A percentile compares a stretch with the other conserved stretches of the same genome.
These are phyloP conservation scores for Schwanniomyces vanrijiae DNA, from an alignment of 805 yeast species.

Conservation along the genomic window DNA sequence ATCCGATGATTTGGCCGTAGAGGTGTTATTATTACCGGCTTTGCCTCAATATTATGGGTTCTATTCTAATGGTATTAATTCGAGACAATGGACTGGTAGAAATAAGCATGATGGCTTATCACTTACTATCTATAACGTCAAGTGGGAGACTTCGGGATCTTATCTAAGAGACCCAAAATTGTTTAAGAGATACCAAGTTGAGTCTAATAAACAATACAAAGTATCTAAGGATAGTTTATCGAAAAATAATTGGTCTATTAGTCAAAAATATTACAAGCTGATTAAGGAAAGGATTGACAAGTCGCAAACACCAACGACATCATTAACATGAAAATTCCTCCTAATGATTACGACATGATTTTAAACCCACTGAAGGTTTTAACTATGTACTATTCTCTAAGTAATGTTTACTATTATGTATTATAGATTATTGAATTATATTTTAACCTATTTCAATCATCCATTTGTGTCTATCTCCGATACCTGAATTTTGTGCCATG, in stretches of 20 bases:
- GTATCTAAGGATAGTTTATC: slow-evolving; percentile 17
- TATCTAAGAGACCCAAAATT: slow-evolving; percentile 28
- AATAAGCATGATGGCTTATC: slow-evolving; percentile 78
- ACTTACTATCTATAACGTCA: slow-evolving; percentile 56
- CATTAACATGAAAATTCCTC: background rate
- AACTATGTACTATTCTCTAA: background rate
- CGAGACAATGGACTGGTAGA: slow-evolving; percentile 65
- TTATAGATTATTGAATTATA: background rate
- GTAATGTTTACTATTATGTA: background rate
- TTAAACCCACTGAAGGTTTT: background rate
- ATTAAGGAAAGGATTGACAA: slow-evolving; percentile 23
- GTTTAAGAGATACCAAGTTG: slow-evolving; percentile 28
- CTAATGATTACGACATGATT: background rate
- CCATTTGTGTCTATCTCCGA: background rate
- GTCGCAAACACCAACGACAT: background rate
- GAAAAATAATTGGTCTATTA: slow-evolving; percentile 32
- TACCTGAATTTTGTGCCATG: background rate
- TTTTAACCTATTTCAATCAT: background rate
- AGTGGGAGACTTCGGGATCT: slow-evolving; percentile 41
- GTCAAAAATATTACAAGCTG: slow-evolving; percentile 23
- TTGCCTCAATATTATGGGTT: slow-evolving; percentile 65
- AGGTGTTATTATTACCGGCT: slow-evolving; percentile 65
- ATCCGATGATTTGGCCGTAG: slow-evolving; percentile 54
- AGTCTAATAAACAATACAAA: slow-evolving; percentile 21
- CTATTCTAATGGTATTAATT: slow-evolving; percentile 65